Percentiles rank a stretch among this genome's conserved stretches.
These are phyloP conservation scores for Trichoderma semiorbis DNA, from an alignment of 2,329 filamentous ascomycete genomes.

Conservation along the genomic window DNA sequence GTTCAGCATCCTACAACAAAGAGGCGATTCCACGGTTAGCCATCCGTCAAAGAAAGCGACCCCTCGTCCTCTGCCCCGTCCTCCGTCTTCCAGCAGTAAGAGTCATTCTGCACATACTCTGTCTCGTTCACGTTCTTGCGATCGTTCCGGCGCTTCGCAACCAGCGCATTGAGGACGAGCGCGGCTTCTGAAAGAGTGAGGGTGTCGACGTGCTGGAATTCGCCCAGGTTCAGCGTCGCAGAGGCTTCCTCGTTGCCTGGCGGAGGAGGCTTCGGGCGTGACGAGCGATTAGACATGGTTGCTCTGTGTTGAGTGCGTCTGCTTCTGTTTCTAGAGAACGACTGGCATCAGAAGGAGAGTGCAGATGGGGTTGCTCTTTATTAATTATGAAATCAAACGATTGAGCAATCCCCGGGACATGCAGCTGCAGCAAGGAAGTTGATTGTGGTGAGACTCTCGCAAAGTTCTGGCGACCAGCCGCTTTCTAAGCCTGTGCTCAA, in stretches of 20 bases:
- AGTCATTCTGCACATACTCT: conserved; percentile 54
- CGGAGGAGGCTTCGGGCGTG: conserved; percentile 64
- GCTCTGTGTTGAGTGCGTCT: not conserved
- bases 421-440: not conserved
- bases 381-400: not conserved
- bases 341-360: not conserved
- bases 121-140: conserved; percentile 81
- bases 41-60: not conserved
- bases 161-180: conserved; percentile 85
- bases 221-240: conserved; percentile 77
- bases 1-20: conserved; percentile 61
- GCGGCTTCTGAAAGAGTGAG: conserved; percentile 89
- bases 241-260: conserved; percentile 86
- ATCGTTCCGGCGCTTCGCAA: conserved; percentile 74
- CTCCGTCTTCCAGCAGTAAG: not conserved
- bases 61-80: not conserved
- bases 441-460: not conserved
- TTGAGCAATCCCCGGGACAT: not conserved
- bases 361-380: not conserved
- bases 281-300: conserved; percentile 38
- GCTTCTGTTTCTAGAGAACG: not conserved
- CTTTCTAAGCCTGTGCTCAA: not conserved
- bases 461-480: conserved; percentile 4
- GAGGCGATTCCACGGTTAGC: not conserved
- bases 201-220: conserved; percentile 88